phyloP scores from a whole-genome alignment of 192 early-diverging fungal species.

The Helicostylum pulchrum region DNA sequence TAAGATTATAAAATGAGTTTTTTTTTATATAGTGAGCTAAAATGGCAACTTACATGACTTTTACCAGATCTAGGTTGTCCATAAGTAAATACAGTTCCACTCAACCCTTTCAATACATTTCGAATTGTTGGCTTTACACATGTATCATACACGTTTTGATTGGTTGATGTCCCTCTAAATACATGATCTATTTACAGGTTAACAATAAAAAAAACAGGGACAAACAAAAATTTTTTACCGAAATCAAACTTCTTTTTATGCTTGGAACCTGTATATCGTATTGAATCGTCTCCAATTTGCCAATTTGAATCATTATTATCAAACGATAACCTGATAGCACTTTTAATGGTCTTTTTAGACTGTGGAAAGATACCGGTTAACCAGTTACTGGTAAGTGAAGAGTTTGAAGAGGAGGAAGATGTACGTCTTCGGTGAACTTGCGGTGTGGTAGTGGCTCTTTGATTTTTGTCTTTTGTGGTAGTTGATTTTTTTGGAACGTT shows the following conservation, averaged over 20 bases:
- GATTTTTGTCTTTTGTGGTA: neutral
- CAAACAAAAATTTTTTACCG: neutral
- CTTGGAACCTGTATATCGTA: conserved; percentile 5
- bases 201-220: neutral
- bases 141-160: conserved; percentile 7
- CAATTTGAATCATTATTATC: neutral
- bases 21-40: neutral
- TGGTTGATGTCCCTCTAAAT: conserved; percentile 1
- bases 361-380: neutral
- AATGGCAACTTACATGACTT: conserved; percentile 6
- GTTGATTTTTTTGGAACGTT: neutral
- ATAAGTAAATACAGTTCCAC: conserved; percentile 15
- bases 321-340: conserved; percentile 1
- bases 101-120: conserved; percentile 9
- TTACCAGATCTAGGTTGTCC: conserved; percentile 13
- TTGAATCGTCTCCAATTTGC: neutral
- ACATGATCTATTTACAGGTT: conserved; percentile 6
- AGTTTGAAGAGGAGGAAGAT: neutral
- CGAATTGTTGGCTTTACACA: neutral
- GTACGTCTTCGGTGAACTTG: neutral
- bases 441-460: conserved; percentile 5
- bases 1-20: neutral
- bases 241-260: conserved; percentile 7
- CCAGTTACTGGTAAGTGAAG: neutral
- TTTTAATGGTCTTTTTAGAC: neutral